Conservation (phyloP, 2,329 filamentous ascomycete genomes). For the Verticillium longisporum region DNA sequence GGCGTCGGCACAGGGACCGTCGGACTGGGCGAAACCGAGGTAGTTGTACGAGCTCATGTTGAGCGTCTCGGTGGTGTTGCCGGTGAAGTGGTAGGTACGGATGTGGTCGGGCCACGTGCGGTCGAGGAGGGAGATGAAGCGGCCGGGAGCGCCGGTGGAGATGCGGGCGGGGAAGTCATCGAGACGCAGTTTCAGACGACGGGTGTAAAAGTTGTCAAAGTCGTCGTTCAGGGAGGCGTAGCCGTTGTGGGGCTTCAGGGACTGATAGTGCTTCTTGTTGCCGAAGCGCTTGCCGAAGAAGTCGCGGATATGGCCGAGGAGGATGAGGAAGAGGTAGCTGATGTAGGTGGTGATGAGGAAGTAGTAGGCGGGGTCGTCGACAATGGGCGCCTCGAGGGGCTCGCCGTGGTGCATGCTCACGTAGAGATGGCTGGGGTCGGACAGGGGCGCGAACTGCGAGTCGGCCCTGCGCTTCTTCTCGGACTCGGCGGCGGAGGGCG, state of each 20-base stretch:
- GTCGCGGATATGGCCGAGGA: constrained; percentile 90
- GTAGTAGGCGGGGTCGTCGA: constrained; percentile 95
- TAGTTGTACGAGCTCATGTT: constrained; percentile 99
- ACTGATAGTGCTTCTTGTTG: constrained; percentile 72
- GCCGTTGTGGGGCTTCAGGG: constrained; percentile 75
- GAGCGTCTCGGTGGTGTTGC: constrained; percentile 86
- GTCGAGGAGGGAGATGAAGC: constrained; percentile 89
- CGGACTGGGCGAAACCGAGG: constrained; percentile 94
- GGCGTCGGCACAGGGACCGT: constrained; percentile 90
- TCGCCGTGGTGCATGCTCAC: constrained; percentile 80
- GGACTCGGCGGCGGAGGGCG: constrained; percentile 77
- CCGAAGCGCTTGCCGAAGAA: constrained; percentile 97
- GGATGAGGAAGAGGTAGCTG: constrained; percentile 92
- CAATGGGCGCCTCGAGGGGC: constrained; percentile 73
- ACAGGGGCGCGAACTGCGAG: constrained; percentile 84
- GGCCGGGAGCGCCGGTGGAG: constrained; percentile 86
- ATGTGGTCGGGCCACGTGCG: constrained; percentile 90
- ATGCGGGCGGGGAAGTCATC: constrained; percentile 95
- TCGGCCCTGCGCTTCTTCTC: constrained; percentile 70
- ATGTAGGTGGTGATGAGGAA: constrained; percentile 97
- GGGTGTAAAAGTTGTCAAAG: constrained; percentile 97
- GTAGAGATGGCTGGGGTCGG: constrained; percentile 76
- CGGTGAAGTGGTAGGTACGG: constrained; percentile 79
- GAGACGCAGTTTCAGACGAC: constrained; percentile 85
- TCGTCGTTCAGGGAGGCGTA: constrained; percentile 96